Conservation (phyloP, 345 rosid species). For the Dipteronia sinensis region DNA sequence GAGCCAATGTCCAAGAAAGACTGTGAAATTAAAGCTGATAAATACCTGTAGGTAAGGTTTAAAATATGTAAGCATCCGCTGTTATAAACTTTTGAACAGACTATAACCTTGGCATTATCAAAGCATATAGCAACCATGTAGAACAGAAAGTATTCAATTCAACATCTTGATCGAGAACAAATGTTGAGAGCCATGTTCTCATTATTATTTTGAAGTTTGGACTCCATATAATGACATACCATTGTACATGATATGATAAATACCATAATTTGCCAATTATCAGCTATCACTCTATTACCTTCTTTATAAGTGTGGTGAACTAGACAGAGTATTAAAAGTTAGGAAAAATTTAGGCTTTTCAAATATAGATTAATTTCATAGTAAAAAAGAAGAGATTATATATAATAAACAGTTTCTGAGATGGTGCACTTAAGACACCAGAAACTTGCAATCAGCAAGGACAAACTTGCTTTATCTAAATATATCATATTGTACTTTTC, state of each 20-base stretch:
- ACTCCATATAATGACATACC: too few species aligned
- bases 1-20: slow-evolving; percentile 98
- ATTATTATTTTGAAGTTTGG: not conserved
- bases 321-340: not conserved
- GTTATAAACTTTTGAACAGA: slow-evolving; percentile 7
- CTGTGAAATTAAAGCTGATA: slow-evolving; percentile 92
- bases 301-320: too few species aligned
- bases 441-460: slow-evolving; percentile 4
- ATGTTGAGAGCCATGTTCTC: not conserved
- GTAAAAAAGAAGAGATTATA: not conserved
- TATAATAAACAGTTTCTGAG: not conserved
- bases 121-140: not conserved
- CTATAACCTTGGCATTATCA: not conserved
- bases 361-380: not conserved
- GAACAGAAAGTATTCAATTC: not conserved
- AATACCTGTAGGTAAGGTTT: slow-evolving; percentile 59
- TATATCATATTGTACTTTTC: not conserved
- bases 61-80: slow-evolving; percentile 17
- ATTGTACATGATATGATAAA: too few species aligned
- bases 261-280: too few species aligned
- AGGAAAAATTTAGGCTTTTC: not conserved
- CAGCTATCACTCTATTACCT: too few species aligned
- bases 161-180: slow-evolving; percentile 2
- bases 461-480: not conserved
- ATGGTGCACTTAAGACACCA: not conserved